phyloP scores from a whole-genome alignment of 1,284 basidiomycete genomes.

The Cutaneotrichosporon cyanovorans region DNA sequence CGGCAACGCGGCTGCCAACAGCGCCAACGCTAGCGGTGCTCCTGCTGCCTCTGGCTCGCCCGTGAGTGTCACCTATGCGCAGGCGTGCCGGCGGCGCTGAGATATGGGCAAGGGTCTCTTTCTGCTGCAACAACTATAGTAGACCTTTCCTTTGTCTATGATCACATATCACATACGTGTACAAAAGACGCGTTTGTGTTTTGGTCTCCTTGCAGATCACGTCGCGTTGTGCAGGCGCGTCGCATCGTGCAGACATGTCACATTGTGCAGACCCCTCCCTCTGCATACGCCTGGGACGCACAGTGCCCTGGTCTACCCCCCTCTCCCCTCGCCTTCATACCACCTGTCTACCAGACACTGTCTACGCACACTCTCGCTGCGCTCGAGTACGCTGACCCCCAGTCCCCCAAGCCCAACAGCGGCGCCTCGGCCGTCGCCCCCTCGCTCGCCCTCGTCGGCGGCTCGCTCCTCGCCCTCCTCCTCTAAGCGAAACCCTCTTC shows the following conservation, averaged over 20 bases:
- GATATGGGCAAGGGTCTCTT: no score
- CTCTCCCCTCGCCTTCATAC: background rate
- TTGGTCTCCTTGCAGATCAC: no score
- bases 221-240: no score
- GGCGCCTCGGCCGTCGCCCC: conserved; percentile 10
- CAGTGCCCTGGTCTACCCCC: no score
- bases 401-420: background rate
- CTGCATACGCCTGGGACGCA: background rate
- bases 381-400: conserved; percentile 1
- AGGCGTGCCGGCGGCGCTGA: no score
- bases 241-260: no score
- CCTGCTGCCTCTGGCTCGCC: background rate
- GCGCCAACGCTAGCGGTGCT: background rate
- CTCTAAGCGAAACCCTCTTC: conserved; percentile 7
- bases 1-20: background rate
- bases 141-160: no score
- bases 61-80: background rate
- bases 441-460: conserved; percentile 14
- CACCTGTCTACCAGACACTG: background rate
- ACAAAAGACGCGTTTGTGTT: no score
- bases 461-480: conserved; percentile 8
- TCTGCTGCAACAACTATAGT: no score
- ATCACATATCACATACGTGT: no score
- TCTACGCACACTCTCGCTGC: background rate
- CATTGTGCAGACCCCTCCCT: no score